A percentile compares a stretch with the other conserved stretches of the same genome.
phyloP scores from a whole-genome alignment of 2,329 filamentous ascomycete genomes.

The Madurella mycetomatis region DNA sequence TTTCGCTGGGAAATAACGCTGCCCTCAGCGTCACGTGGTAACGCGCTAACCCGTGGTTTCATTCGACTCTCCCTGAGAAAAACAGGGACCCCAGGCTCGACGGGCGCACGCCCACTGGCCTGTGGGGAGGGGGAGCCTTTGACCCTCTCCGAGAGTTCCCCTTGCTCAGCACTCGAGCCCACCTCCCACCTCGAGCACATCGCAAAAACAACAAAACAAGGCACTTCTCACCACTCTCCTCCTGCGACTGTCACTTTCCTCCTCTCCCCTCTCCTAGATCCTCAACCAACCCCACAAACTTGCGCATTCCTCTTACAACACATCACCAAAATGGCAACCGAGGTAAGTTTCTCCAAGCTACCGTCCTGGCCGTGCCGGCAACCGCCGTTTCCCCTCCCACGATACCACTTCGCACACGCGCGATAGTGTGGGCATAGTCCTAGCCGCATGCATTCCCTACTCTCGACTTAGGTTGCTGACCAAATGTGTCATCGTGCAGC shows the following conservation, averaged over 20 bases:
- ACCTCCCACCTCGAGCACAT: constrained; percentile 20
- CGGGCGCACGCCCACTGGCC: constrained; percentile 14
- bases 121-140: constrained; percentile 22
- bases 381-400: constrained; percentile 13
- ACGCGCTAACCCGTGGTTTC: constrained; percentile 14
- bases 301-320: constrained; percentile 5
- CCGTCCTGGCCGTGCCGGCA: constrained; percentile 1
- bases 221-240: constrained; percentile 2
- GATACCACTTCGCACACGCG: constrained; percentile 7
- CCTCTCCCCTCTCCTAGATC: constrained; percentile 4
- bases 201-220: constrained; percentile 23
- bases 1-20: constrained; percentile 18
- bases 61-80: constrained; percentile 21
- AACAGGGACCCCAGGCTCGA: constrained; percentile 21
- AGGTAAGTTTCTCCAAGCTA: constrained; percentile 24
- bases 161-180: constrained; percentile 25
- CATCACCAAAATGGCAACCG: constrained; percentile 30
- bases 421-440: constrained; percentile 4
- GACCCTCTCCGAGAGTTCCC: constrained; percentile 22
- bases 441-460: neutral
- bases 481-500: constrained; percentile 18
- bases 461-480: constrained; percentile 24
- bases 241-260: constrained; percentile 1
- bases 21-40: constrained; percentile 19
- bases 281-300: neutral